phyloP scores from a whole-genome alignment of 2,329 filamentous ascomycete species.

The Leptographium procerum region DNA sequence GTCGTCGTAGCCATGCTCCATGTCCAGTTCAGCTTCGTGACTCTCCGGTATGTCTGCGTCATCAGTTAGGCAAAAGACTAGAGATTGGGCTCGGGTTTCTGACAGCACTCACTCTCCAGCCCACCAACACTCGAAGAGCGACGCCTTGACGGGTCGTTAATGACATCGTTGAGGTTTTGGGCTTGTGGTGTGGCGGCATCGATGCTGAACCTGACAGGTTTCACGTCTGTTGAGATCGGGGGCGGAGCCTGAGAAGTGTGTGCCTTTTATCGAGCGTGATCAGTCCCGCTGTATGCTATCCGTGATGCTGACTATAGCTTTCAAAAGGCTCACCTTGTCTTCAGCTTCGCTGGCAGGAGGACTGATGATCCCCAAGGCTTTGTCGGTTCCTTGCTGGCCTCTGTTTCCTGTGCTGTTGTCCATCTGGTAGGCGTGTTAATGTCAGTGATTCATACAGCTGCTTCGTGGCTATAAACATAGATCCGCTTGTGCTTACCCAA shows the following conservation, averaged over 20 bases:
- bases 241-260: slow-evolving; percentile 38
- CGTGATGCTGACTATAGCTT: not conserved
- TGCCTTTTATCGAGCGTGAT: not conserved
- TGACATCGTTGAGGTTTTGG: slow-evolving; percentile 68
- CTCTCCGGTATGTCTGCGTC: slow-evolving; percentile 39
- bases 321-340: slow-evolving; percentile 21
- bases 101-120: slow-evolving; percentile 54
- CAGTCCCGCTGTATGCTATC: not conserved
- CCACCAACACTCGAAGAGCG: slow-evolving; percentile 61
- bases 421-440: slow-evolving; percentile 3
- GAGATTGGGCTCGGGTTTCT: too few relatives aligned
- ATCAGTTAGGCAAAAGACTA: not conserved
- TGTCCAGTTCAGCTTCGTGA: slow-evolving; percentile 37
- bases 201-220: slow-evolving; percentile 51
- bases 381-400: not conserved
- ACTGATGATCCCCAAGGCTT: slow-evolving; percentile 23
- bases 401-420: not conserved
- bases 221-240: slow-evolving; percentile 64
- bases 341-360: slow-evolving; percentile 23
- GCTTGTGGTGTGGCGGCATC: slow-evolving; percentile 70
- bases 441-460: not conserved
- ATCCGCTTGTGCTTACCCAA: slow-evolving; percentile 47
- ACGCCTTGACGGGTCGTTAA: slow-evolving; percentile 39
- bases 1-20: slow-evolving; percentile 35
- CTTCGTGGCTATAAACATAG: not conserved